Percentiles rank a stretch among this genome's conserved stretches.
Conservation (phyloP, 108 stramenopile species). For the Conticribra weissflogii region DNA sequence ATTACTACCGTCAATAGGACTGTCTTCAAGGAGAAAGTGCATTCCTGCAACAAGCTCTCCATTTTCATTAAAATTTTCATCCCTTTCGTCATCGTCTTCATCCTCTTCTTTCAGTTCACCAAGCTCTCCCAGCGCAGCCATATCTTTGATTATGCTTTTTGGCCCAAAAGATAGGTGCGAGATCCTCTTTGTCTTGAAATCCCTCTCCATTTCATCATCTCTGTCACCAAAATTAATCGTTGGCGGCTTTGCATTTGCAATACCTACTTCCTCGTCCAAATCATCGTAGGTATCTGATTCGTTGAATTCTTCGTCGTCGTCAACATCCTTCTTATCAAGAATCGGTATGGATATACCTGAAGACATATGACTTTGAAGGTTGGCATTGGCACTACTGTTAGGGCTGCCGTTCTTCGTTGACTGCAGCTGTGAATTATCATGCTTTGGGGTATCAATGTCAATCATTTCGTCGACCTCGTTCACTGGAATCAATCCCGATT, state of each 20-base stretch:
- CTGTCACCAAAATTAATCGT: slow-evolving; percentile 16
- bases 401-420: not conserved
- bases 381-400: not conserved
- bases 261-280: slow-evolving; percentile 5
- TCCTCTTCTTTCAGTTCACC: not conserved
- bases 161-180: slow-evolving; percentile 29
- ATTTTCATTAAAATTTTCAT: no score
- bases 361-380: not conserved
- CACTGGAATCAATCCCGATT: not conserved
- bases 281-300: slow-evolving; percentile 33
- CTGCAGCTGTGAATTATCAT: no score
- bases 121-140: not conserved
- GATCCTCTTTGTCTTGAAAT: slow-evolving; percentile 31
- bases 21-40: not conserved
- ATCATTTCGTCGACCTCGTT: slow-evolving; percentile 1
- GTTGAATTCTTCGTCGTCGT: slow-evolving; percentile 5
- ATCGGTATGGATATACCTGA: not conserved
- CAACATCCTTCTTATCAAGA: not conserved
- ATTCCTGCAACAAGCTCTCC: no score
- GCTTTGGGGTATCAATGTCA: no score
- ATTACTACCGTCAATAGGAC: not conserved
- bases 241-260: slow-evolving; percentile 1
- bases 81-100: not conserved
- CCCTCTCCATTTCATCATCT: slow-evolving; percentile 27
- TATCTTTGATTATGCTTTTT: not conserved